Evolutionary conservation across 2,329 filamentous ascomycete genomes (phyloP), one percentile per base, ranked within the genome.

Genomic region (Daldinia sp.): DNA sequence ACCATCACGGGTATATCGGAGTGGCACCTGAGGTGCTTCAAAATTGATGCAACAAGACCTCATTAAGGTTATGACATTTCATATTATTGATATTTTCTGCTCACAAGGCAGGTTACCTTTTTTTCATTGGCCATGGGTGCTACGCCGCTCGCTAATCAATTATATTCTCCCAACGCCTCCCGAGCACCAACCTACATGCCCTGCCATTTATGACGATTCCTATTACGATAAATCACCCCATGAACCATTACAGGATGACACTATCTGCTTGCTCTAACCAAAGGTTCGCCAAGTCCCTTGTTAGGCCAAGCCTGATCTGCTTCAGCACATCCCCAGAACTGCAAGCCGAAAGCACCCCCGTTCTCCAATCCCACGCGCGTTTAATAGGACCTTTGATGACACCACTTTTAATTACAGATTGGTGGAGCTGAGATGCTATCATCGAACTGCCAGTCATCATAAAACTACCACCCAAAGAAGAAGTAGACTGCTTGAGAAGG

Each of bases 381-480:
- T 85, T 82, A 30, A 81, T 76, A 56, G 83, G 77, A n/a, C 78
- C 78, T 47, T 73, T 74, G 8, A 72, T 66, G 49, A 73, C 69
- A 11, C 74, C 74, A 34, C 73, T 75, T 56, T 69, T 71, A 3
- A 71, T 50, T 51, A 87, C 82, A 10, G 86, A 89, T 68, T 85
- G 85, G 72, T 84, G 85, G 70, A 88, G 75, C 71, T 87, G 85
- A 62, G 82, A 87, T 8, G 83, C 86, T 32, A 94, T 79, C 80
- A 94, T 87, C 29, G 89, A 89, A 72, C 87, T 93, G 13, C 90
- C 90, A 10, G 91, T 88, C 72, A 96, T 82, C 52, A 89, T 84
- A 77, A 90, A 90, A 68, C 86, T 83, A 68, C 76, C 79, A 68
- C 82, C 82, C 70, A 85, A 78, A 67, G 85, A 83, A 5, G 70